A percentile compares a stretch with the other conserved stretches of the same genome.
These are phyloP conservation scores for Cryphonectria parasitica DNA, from an alignment of 2,329 filamentous ascomycete species.

Conservation along the genomic window DNA sequence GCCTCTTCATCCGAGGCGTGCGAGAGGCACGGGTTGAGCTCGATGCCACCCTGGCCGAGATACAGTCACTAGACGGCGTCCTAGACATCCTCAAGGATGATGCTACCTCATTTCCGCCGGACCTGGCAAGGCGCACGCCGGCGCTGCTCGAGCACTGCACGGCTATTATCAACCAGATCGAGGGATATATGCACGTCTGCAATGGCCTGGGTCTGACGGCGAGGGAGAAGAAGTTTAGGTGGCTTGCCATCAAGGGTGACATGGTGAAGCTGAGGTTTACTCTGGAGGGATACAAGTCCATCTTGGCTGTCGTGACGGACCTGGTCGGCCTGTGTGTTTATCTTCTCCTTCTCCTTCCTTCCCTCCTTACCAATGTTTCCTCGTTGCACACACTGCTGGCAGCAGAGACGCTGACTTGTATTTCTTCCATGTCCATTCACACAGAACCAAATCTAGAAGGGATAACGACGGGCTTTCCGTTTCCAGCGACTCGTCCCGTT, in stretches of 20 bases:
- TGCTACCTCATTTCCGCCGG: constrained; percentile 40
- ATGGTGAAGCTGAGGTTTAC: constrained; percentile 39
- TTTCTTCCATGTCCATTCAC: not conserved
- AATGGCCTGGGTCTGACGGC: constrained; percentile 38
- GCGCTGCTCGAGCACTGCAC: constrained; percentile 42
- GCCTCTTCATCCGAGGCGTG: constrained; percentile 45
- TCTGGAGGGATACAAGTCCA: constrained; percentile 44
- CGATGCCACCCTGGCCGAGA: constrained; percentile 44
- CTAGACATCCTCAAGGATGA: constrained; percentile 46
- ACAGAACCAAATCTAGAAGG: constrained; percentile 29
- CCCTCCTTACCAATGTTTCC: not conserved
- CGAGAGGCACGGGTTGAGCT: constrained; percentile 46
- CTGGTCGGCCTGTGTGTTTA: constrained; percentile 44
- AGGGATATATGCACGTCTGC: constrained; percentile 39
- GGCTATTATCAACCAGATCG: constrained; percentile 42
- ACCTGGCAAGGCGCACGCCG: constrained; percentile 43
- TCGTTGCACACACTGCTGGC: not conserved
- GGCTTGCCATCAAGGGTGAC: constrained; percentile 41
- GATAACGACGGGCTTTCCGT: constrained; percentile 29
- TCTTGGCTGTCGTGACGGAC: constrained; percentile 46
- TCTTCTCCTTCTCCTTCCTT: not conserved
- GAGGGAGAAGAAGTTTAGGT: constrained; percentile 43
- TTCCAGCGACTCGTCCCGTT: constrained; percentile 20
- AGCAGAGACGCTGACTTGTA: constrained; percentile 10
- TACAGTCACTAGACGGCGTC: constrained; percentile 46